Percentiles rank a stretch among this genome's conserved stretches.
phyloP scores from a whole-genome alignment of 164 flowering plant species.

The Cinnamomum micranthum region DNA sequence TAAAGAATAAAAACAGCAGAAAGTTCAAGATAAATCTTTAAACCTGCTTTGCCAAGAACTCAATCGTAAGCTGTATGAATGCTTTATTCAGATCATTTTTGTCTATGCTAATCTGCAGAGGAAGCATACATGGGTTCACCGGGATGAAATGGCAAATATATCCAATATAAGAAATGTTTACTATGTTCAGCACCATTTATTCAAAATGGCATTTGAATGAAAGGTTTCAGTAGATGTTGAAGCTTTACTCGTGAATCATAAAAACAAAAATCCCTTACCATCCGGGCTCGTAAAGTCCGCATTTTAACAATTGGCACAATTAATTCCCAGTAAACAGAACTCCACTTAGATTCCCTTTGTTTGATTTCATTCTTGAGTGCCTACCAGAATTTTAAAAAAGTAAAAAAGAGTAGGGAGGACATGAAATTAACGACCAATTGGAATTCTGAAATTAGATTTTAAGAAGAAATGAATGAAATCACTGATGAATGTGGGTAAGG shows the following conservation, averaged over 20 bases:
- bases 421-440: not conserved
- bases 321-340: conserved; percentile 79
- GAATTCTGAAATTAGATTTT: not conserved
- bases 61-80: conserved; percentile 88
- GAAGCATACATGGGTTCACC: not conserved
- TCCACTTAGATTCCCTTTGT: conserved; percentile 74
- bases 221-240: not conserved
- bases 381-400: conserved; percentile 28
- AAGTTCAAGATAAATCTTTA: conserved; percentile 1
- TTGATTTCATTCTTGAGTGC: conserved; percentile 88
- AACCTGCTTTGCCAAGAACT: conserved; percentile 89
- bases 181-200: not conserved
- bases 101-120: conserved; percentile 85
- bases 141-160: not conserved
- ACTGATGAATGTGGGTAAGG: not conserved
- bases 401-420: not conserved
- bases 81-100: conserved; percentile 65
- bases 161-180: not conserved
- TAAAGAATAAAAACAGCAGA: not conserved
- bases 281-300: conserved; percentile 85
- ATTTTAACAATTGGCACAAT: conserved; percentile 69
- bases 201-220: not conserved
- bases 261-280: conserved; percentile 38
- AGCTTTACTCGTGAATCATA: not conserved
- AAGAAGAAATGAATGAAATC: not conserved